Evolutionary conservation across 371 early-diverging fungal genomes (phyloP).

Genomic region (Mortierella sp.): DNA sequence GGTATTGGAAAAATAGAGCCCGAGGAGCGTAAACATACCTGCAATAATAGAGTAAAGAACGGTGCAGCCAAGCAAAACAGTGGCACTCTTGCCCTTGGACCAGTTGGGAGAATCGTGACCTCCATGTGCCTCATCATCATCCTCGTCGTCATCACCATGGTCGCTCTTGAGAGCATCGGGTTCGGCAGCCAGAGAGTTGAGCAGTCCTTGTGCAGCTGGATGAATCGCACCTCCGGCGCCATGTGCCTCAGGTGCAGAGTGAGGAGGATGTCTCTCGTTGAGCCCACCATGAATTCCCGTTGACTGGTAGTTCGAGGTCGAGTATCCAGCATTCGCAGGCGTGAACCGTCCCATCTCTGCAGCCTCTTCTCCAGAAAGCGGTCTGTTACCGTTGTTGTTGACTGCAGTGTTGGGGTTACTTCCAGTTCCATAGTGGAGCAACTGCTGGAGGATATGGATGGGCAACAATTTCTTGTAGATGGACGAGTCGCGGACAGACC

Average conservation of each 20-base stretch:
- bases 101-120: slow-evolving; percentile 96
- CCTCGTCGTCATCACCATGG: slow-evolving; percentile 66
- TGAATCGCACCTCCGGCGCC: slow-evolving; percentile 12
- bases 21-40: slow-evolving; percentile 34
- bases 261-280: slow-evolving; percentile 30
- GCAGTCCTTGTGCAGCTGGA: slow-evolving; percentile 26
- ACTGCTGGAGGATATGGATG: slow-evolving; percentile 46
- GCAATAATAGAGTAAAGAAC: slow-evolving; percentile 91
- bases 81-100: slow-evolving; percentile 82
- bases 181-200: slow-evolving; percentile 18
- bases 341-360: slow-evolving; percentile 32
- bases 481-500: slow-evolving; percentile 56
- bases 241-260: slow-evolving; percentile 21
- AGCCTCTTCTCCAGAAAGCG: slow-evolving; percentile 19
- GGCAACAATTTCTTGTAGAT: slow-evolving; percentile 48
- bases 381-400: slow-evolving; percentile 10
- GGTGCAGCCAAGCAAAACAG: slow-evolving; percentile 87
- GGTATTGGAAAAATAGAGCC: not conserved
- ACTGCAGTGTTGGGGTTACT: not conserved
- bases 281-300: slow-evolving; percentile 41
- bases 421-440: slow-evolving; percentile 38
- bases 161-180: slow-evolving; percentile 55
- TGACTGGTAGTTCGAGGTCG: slow-evolving; percentile 48
- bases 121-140: slow-evolving; percentile 71
- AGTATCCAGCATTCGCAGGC: slow-evolving; percentile 28